These are phyloP conservation scores for Vanrija sp. DNA, from an alignment of 1,284 basidiomycete species.

Conservation along the genomic window DNA sequence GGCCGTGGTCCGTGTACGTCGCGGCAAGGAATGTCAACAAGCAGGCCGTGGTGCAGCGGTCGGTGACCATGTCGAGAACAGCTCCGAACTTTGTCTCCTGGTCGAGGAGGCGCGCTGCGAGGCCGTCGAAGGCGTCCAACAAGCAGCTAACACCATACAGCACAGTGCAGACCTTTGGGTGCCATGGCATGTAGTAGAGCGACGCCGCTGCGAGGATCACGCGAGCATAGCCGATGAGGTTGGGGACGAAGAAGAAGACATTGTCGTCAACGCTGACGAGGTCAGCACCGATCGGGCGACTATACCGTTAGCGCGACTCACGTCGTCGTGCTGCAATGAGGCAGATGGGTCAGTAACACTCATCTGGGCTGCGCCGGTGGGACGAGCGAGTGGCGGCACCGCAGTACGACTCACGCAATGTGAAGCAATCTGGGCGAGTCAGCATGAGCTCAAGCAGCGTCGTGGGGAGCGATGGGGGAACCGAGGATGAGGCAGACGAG, in stretches of 20 bases:
- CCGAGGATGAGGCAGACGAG: too few species aligned
- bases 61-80: slow-evolving; percentile 99
- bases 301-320: slow-evolving; percentile 12
- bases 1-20: slow-evolving; percentile 52
- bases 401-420: slow-evolving; percentile 36
- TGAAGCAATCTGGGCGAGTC: slow-evolving; percentile 37
- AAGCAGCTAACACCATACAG: slow-evolving; percentile 90
- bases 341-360: slow-evolving; percentile 4
- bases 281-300: neutral
- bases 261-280: slow-evolving; percentile 59
- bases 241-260: slow-evolving; percentile 93
- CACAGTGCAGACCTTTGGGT: slow-evolving; percentile 88
- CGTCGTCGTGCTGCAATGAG: slow-evolving; percentile 34
- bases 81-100: slow-evolving; percentile 97
- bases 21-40: slow-evolving; percentile 90
- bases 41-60: slow-evolving; percentile 94
- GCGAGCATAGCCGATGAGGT: slow-evolving; percentile 92
- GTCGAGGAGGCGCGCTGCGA: slow-evolving; percentile 80
- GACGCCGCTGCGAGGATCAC: slow-evolving; percentile 86
- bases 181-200: slow-evolving; percentile 88
- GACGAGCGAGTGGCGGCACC: neutral
- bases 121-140: slow-evolving; percentile 92
- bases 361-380: neutral
- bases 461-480: too few species aligned
- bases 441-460: neutral